Conservation (phyloP, 2,329 filamentous ascomycete genomes). For the Ophiostoma ulmi region DNA sequence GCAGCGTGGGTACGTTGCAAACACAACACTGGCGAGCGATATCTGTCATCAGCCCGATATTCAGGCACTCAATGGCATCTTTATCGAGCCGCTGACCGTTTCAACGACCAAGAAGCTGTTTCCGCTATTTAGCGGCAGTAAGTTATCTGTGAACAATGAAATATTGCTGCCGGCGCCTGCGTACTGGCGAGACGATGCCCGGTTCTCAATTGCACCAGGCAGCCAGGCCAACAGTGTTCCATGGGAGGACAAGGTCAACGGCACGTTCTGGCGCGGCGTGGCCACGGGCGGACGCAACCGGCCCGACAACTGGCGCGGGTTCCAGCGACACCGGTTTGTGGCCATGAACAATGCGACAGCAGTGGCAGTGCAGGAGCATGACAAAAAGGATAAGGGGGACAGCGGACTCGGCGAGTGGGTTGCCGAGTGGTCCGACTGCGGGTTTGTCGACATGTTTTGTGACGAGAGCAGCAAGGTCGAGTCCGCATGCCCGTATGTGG, state of each 20-base stretch:
- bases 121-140: conserved; percentile 65
- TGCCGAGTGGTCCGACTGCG: conserved; percentile 44
- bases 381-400: conserved; percentile 30
- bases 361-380: conserved; percentile 37
- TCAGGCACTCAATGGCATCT: conserved; percentile 58
- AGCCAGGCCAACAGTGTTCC: conserved; percentile 37
- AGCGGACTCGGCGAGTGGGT: conserved; percentile 46
- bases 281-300: conserved; percentile 59
- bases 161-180: conserved; percentile 65
- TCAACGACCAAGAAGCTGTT: conserved; percentile 54
- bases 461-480: conserved; percentile 31
- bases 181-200: conserved; percentile 60
- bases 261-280: conserved; percentile 60
- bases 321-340: conserved; percentile 71
- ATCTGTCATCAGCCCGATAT: conserved; percentile 63
- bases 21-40: conserved; percentile 56
- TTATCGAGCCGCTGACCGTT: conserved; percentile 56
- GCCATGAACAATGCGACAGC: conserved; percentile 61
- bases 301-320: conserved; percentile 61
- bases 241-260: conserved; percentile 55
- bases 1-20: conserved; percentile 54
- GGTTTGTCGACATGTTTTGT: conserved; percentile 53
- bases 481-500: conserved; percentile 44
- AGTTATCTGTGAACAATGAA: conserved; percentile 64
- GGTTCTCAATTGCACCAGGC: conserved; percentile 55